Evolutionary conservation across 352 stramenopile species (phyloP), one percentile per base, ranked within the genome.

Genomic region (Phytophthora boehmeriae): DNA sequence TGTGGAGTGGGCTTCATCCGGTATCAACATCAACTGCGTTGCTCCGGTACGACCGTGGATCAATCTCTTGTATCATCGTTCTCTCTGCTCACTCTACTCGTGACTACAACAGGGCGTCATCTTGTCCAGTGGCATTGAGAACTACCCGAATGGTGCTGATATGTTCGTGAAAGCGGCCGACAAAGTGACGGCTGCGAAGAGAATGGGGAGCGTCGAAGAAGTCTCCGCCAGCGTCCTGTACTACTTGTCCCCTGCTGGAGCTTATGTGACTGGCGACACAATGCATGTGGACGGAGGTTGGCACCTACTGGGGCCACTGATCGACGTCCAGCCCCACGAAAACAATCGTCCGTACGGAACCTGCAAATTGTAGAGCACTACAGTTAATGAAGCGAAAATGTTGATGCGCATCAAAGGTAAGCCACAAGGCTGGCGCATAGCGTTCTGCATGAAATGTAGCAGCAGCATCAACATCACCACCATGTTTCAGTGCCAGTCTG

Each of bases 11-110:
- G 93, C 95, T 23, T 77, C 90, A 28, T 89, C 68, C n/a, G 85
- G 83, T 19, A 95, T 98, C 30, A 78, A 89, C 25, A 68, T 98
- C 49, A 98, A 98, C 74, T 96, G 85, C 57, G 92, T 98, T 10
- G 77, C 91, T 52, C 92, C 92, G 27, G 79, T 88, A 68, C 39
- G 58, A 44, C 2, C 50, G 8, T 17, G 19, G 3, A 13, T 4
- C 19, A 17, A 19, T 44, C 14, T 17, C 22, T 30, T 30, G 25
- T 30, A 30, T 6, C 34, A 44, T 22, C 14, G 16, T 44, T 44
- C 13, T 44, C 38, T 17, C 16, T 8, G 22, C 10, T 25, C 11
- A 48, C 11, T 22, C n/a, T 17, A 28, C 30, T 54, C 14, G 27
- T 44, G 8, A 14, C 59, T 36, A 8, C 14, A 47, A 4, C 23